Evolutionary conservation across 192 early-diverging fungal species (phyloP), one percentile per base, ranked within the genome.

Genomic region (Geosiphon pyriformis): DNA sequence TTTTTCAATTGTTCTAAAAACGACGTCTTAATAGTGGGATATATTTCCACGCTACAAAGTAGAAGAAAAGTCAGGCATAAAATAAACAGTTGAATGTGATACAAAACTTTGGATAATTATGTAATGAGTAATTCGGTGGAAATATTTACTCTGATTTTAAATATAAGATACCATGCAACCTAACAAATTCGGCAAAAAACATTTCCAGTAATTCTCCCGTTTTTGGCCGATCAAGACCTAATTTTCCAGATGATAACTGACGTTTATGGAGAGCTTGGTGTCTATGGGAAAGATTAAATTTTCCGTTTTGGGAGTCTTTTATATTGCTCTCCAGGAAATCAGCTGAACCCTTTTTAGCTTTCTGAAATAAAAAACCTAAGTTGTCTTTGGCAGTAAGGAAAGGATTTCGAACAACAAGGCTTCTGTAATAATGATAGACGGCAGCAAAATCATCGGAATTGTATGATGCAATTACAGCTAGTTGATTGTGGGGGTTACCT

Each of bases 401-500:
- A 11, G 76, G 76, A n/a, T 73, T 67, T 48, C 58, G 72, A 30
- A 77, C 76, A n/a, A 70, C 76, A 69, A 80, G 58, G 59, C 78
- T 80, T 10, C 76, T 69, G 55, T 76, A 78, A 65, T 82, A 82
- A 70, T 75, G 77, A 23, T 78, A 75, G 8, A 80, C 54, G 4
- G 79, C 79, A 32, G 72, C 53, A 61, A 80, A 78, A 34, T 80
- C 73, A 58, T 82, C 77, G 18, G 69, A 67, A 1, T 71, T 69
- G 30, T 88, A 85, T 6, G 82, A 83, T 2, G 78, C 78, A 51
- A 90, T 76, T 1, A 90, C 88, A 1, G 86, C 88, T n/a, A 90
- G 72, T 73, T 90, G 88, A 68, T 90, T 90, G 67, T 86, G 90
- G 0, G 88, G 87, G 62, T 88, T 88, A 35, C 84, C 84, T 55